Base-by-base conservation (phyloP, 306 rosid genomes). In the Arachis stenosperma region DNA sequence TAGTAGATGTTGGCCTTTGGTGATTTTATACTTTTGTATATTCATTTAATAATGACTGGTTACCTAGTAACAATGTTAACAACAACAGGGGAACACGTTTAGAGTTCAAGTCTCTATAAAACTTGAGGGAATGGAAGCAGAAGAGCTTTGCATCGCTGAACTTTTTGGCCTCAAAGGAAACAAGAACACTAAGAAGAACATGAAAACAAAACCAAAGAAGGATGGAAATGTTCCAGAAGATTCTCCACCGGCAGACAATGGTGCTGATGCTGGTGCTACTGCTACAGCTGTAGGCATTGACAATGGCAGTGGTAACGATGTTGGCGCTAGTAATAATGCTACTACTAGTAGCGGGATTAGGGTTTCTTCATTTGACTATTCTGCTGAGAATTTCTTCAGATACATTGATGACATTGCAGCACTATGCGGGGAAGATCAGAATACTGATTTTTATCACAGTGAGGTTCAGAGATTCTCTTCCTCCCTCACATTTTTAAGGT, bases 401-500 rank as follows among this genome's bases (percentile, higher is more conserved):
- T 81, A 82, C 77, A 83, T 86, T 50, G 90, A 84, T 43, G 55
- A 75, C 33, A 75, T 94, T 58, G 81, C 84, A 62, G 61, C 79
- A 79, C 90, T 89, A 52, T 91, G 91, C 8, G 87, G 95, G 6
- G 84, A 91, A 73, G 84, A 66, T 5, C 81, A 42, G 3, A 60
- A 66, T 5, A 71, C 15, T 62, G 60, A 46, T 51, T 8, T 81
- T 9, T 87, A 81, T 3, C 86, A 82, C 29, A 59, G 56, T 30
- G 91, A 85, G 61, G 71, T 88, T 60, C 85, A 71, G 68, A 84
- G 84, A 69, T 71, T 88, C 22, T 76, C 85, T 47, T 87, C 92
- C 7, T 79, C 94, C 0, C 56, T 88, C 68, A 85, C 87, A 69
- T 94, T 94, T 81, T 74, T 88, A 71, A 89, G 92, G 98, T 90